A percentile compares a stretch with the other conserved stretches of the same genome.
Conservation (phyloP, 2,329 filamentous ascomycete species). For the Xylaria sp. region DNA sequence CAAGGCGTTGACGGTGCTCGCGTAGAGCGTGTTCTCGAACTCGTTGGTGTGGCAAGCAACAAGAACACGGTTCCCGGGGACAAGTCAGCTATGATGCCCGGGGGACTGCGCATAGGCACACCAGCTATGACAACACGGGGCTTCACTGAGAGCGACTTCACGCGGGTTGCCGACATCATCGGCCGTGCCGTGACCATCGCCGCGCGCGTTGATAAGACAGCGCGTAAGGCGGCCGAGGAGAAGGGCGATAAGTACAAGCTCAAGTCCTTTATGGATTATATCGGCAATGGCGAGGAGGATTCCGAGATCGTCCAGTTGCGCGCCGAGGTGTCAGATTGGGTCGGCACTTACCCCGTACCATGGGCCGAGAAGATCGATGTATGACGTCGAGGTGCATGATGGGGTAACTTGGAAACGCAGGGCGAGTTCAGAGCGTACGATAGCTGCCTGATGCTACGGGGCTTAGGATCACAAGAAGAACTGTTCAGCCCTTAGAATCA, state of each 20-base stretch:
- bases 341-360: slow-evolving; percentile 73
- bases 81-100: slow-evolving; percentile 89
- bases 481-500: no score
- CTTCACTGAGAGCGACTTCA: slow-evolving; percentile 89
- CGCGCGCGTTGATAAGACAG: slow-evolving; percentile 74
- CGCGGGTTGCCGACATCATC: slow-evolving; percentile 82
- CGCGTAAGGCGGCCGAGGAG: slow-evolving; percentile 70
- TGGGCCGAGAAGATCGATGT: slow-evolving; percentile 56
- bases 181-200: slow-evolving; percentile 83
- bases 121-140: slow-evolving; percentile 97
- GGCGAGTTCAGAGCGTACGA: not conserved
- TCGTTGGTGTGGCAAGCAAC: slow-evolving; percentile 96
- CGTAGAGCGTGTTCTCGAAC: slow-evolving; percentile 87
- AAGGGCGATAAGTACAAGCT: slow-evolving; percentile 70
- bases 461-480: no score
- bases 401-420: not conserved
- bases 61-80: slow-evolving; percentile 99
- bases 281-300: slow-evolving; percentile 70
- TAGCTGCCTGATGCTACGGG: no score
- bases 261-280: slow-evolving; percentile 70
- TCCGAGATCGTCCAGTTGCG: slow-evolving; percentile 74
- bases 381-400: slow-evolving; percentile 31
- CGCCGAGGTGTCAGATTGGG: slow-evolving; percentile 79
- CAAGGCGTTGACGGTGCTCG: slow-evolving; percentile 86
- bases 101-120: slow-evolving; percentile 90